Evolutionary conservation across 2,329 filamentous ascomycete genomes (phyloP), one percentile per base, ranked within the genome.

Genomic region (Aspergillus amoenus): DNA sequence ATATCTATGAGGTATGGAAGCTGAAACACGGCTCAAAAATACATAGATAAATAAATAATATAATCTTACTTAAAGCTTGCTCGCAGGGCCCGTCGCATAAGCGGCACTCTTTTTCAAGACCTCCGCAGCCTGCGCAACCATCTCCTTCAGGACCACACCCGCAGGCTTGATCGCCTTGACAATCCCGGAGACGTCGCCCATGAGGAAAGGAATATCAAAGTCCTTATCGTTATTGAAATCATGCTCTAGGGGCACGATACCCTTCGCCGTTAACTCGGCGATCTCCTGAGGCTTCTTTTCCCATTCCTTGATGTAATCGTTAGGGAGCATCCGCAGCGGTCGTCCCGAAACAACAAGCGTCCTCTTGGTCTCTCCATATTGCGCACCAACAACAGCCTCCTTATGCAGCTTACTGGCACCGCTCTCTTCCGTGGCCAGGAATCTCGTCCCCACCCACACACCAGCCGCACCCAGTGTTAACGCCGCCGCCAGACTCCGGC

Each of bases 391-490:
- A 0, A 97, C 92, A 30, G 87, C 88, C 65, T 88, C 80, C 78
- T 97, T 97, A 75, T 97, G 93, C 78, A 87, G 79, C 65, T 88
- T 82, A 71, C 88, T 90, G 68, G 91, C 93, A 15, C 87, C 88
- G 1, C 92, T 92, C 78, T 97, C 93, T 34, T 80, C 81, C 8
- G 85, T 86, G 1, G 93, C 93, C 15, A 97, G 91, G 74, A 97
- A 97, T 18, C 93, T 82, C 59, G 93, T 97, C 27, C 93, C 93
- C 1, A 97, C 93, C 93, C 93, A 97, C 1, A 95, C 93, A 11
- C 90, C 93, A 3, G 83, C 81, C 1, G 93, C 93, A 15, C 93
- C 93, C 69, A 94, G 89, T 86, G 95, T 93, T 72, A 97, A 78
- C 60, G 86, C 88, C 57, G 86, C 86, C 0, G 93, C 93, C 55